These are phyloP conservation scores for Xylaria longipes DNA, from an alignment of 495 filamentous ascomycete genomes.

Conservation along the genomic window DNA sequence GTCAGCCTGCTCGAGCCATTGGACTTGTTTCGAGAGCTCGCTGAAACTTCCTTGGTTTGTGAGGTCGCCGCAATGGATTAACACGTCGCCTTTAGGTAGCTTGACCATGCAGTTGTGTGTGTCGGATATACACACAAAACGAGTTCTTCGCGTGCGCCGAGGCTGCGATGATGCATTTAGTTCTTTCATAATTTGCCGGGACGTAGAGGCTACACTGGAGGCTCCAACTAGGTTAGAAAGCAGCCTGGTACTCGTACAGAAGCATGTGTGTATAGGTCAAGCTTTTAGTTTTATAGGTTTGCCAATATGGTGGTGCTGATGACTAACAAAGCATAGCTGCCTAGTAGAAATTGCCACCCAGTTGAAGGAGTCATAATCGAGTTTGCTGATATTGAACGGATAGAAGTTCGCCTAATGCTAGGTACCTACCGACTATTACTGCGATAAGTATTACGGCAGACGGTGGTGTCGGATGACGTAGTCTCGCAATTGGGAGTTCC, in stretches of 20 bases:
- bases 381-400: not conserved
- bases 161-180: not conserved
- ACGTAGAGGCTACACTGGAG: not conserved
- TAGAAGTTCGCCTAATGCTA: not conserved
- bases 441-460: not conserved
- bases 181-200: slow-evolving; percentile 14
- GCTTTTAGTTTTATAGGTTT: not conserved
- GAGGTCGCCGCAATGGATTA: slow-evolving; percentile 92
- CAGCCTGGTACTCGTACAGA: not conserved
- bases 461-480: slow-evolving; percentile 1
- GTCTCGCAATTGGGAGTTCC: not conserved
- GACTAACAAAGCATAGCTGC: not conserved
- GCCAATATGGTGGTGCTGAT: not conserved
- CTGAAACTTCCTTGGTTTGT: slow-evolving; percentile 76
- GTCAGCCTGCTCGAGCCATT: slow-evolving; percentile 80
- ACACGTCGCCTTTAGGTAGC: slow-evolving; percentile 82
- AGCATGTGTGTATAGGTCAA: not conserved
- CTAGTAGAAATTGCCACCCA: not conserved
- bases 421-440: not conserved
- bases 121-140: slow-evolving; percentile 80
- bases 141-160: slow-evolving; percentile 36
- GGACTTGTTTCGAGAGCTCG: slow-evolving; percentile 63
- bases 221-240: not conserved
- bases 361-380: not conserved
- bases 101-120: slow-evolving; percentile 75